Percentiles rank a stretch among this genome's conserved stretches.
Conservation (phyloP, 2,329 filamentous ascomycete genomes). For the Aspergillus ochraceus region DNA sequence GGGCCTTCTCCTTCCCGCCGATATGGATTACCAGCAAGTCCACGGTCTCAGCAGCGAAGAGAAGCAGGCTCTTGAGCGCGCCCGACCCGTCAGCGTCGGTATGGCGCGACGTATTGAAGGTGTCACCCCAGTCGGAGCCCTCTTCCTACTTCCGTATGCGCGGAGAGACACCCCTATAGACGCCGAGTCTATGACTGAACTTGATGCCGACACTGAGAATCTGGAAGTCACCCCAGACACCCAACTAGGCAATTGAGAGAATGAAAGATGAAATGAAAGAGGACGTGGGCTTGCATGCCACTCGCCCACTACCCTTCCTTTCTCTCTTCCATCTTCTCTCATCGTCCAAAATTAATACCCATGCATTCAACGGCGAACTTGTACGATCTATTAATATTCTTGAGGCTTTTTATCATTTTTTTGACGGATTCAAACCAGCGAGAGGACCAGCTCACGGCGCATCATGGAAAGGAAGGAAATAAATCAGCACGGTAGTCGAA, state of each 20-base stretch:
- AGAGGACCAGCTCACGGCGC: neutral
- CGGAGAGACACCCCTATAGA: constrained; percentile 13
- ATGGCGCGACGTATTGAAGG: constrained; percentile 89
- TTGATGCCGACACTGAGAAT: constrained; percentile 2
- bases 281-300: too few species aligned
- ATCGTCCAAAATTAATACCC: neutral
- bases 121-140: constrained; percentile 49
- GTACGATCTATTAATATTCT: neutral
- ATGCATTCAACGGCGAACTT: neutral
- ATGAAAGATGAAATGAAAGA: neutral
- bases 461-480: neutral
- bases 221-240: neutral
- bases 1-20: constrained; percentile 65
- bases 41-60: constrained; percentile 78
- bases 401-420: neutral
- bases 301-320: too few species aligned
- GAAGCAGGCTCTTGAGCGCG: constrained; percentile 66
- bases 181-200: neutral
- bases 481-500: neutral
- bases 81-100: constrained; percentile 79
- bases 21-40: constrained; percentile 74
- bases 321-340: neutral
- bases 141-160: constrained; percentile 46
- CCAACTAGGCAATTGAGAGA: neutral
- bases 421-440: neutral